Evolutionary conservation across 2,329 filamentous ascomycete species (phyloP), one percentile per base, ranked within the genome.

Genomic region (Zymoseptoria passerinii): DNA sequence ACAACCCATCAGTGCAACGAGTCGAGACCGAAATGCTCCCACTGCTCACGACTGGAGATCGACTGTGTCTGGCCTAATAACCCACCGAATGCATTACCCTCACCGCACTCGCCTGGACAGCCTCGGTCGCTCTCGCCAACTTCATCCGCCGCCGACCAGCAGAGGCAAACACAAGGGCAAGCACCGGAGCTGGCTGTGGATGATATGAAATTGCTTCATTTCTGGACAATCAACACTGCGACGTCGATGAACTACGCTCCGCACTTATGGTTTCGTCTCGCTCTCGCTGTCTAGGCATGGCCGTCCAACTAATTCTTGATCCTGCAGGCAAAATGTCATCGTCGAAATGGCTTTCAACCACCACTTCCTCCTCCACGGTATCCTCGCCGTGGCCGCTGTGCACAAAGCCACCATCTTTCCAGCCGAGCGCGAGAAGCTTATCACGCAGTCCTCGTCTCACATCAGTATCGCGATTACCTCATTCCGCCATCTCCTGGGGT

Each of bases 381-480:
- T 67, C 53, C 56, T 67, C 2, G 62, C 63, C 8, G 54, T 67
- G 1, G 54, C 65, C 5, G 65, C 62, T 10, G 54, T 67, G 7
- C 65, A 67, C 56, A 56, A 58, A 35, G 63, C 63, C 4, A 54
- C 48, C 8, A 52, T 60, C 23, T 56, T 54, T 20, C 59, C 62
- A 8, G 53, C 52, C 10, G 63, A 65, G 28, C 55, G 57, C 7
- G 55, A 56, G 13, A 52, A 60, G 10, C 57, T 56, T 18, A 28
- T 55, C 48, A 59, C 52, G 28, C 57, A 58, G 28, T 61, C 59
- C 9, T 58, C 59, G 8, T 44, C 53, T n/a, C 61, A 63, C 49
- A 60, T 62, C 48, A 54, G 58, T 5, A 23, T 56, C 7, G 59
- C 59, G 9, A 58, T 63, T 19, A 28, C 50, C 18, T 57, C 53